Base-by-base conservation (phyloP, 169 alveolate genomes). In the Plasmodium blacklocki region DNA sequence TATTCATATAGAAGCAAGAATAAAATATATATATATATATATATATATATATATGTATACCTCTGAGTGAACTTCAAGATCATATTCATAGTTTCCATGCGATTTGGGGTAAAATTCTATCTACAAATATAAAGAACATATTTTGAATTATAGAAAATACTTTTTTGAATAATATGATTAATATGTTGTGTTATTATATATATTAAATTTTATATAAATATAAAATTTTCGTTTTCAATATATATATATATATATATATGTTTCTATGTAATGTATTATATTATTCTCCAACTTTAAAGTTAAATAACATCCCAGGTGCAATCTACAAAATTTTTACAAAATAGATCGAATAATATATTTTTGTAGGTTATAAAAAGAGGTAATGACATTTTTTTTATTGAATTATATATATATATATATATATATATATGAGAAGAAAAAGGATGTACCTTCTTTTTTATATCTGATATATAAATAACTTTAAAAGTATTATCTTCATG, bases 221-320 rank as follows among this genome's bases (percentile, higher is more conserved):
- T 11, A n/a, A 19, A 14, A 18, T 5, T 60, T 60, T 60, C 70
- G 8, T 45, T 26, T 76, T 64, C 60, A 19, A 18, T 47, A 32
- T 32, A 32, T 32, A 32, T 32, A 26, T 9, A 14, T 12, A 14
- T 39, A 8, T 59, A n/a, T 11, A n/a, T 14, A 14, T 43, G 2
- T 60, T 60, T 60, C 45, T 26, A 21, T 49, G 32, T 64, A 59
- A 19, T 26, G 18, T 56, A 9, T 56, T 56, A 4, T 56, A 4
- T 11, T 56, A 15, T 56, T 56, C 52, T 59, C 75, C 21, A 56
- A 78, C 89, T 73, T 78, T 78, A 71, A 78, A 78, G 63, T 60
- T 78, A 45, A 78, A 78, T 66, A 78, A 26, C 89, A 78, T 78
- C 7, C 89, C 89, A 9, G 89, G 89, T 26, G 89, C 89, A 26